Evolutionary conservation across 2,329 filamentous ascomycete species (phyloP).

Genomic region (Mariannaea sp.): DNA sequence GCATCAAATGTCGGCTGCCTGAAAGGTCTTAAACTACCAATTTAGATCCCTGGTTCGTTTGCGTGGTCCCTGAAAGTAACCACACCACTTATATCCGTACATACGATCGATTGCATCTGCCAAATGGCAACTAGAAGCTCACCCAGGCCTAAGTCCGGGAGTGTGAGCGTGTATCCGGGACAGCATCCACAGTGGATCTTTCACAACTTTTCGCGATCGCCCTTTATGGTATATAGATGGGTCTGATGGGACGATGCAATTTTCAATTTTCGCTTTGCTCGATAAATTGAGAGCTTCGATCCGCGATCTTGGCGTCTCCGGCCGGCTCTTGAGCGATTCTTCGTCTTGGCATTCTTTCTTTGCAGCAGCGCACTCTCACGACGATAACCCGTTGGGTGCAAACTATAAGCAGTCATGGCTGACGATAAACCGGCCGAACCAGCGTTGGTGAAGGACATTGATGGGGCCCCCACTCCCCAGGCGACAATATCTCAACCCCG

Average conservation of each 20-base stretch:
- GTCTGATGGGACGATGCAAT: not conserved
- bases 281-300: constrained; percentile 1
- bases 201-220: not conserved
- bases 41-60: too few species aligned
- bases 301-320: not conserved
- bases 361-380: too few species aligned
- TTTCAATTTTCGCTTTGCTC: constrained; percentile 15
- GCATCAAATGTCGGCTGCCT: too few species aligned
- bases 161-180: too few species aligned
- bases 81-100: too few species aligned
- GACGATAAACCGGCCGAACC: constrained; percentile 13
- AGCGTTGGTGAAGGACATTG: not conserved
- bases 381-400: too few species aligned
- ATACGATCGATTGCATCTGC: too few species aligned
- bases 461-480: constrained; percentile 26
- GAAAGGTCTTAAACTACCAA: too few species aligned
- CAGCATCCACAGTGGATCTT: constrained; percentile 9
- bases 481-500: not conserved
- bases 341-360: too few species aligned
- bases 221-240: constrained; percentile 16
- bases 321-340: not conserved
- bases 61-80: too few species aligned
- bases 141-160: too few species aligned
- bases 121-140: too few species aligned
- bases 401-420: constrained; percentile 18